Base-by-base conservation (phyloP, 1,284 basidiomycete species). In the Golubevia pallescens region DNA sequence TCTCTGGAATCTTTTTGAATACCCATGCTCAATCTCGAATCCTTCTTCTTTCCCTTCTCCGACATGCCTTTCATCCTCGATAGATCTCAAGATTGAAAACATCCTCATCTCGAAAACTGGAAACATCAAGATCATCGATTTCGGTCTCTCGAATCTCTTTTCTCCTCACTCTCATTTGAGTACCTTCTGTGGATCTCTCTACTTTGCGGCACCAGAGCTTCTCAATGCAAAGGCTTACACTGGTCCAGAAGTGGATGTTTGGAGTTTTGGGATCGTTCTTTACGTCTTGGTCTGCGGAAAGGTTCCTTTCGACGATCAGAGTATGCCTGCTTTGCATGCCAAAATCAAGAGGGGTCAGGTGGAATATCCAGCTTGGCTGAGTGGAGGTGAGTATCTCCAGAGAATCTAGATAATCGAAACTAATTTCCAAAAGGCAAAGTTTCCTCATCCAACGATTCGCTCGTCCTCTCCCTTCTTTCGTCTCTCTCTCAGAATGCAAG, bases 101-200 rank as follows among this genome's bases (percentile, higher is more conserved):
- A 99, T 99, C 78, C 92, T 99, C 80, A 98, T 99, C 78, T 97
- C 95, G 1, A 95, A 97, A 75, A 94, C 93, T 0, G 96, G 96
- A 13, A 98, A 98, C 87, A 97, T 98, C 89, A 99, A 99, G 89
- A 98, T 99, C 71, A 99, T 99, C 86, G 96, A 99, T 87, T 99
- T 99, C 87, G 96, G 96, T 56, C 89, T 99, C 8, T 97, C 95
- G 28, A 99, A 99, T 86, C 89, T 99, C n/a, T 98, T 92, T 86
- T 92, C 96, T 73, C 96, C 97, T 1, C 85, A 88, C 21, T 85
- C 88, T 53, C 93, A 96, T 81, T 90, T 99, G 0, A 91, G 92
- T 28, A 99, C 97, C 0, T 99, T 99, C 86, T 99, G 96, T 78
- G 95, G 96, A 23, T 97, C 93, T 1, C 88, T 99, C 19, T 99